A percentile compares a stretch with the other conserved stretches of the same genome.
Conservation (phyloP, 2,329 filamentous ascomycete species). For the Pestalotiopsis sp. region DNA sequence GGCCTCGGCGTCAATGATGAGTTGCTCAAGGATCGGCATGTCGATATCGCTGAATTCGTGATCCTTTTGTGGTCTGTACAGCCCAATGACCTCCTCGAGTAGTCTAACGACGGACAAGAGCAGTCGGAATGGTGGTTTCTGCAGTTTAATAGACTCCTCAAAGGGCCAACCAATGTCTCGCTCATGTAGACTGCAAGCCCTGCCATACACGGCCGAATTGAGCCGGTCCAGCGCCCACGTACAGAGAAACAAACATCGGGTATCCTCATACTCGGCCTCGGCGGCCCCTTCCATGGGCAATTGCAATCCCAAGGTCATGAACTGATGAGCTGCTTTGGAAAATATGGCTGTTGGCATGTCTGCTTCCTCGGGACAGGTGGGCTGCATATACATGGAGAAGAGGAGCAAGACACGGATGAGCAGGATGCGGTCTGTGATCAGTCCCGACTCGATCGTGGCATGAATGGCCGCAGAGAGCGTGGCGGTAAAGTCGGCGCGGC, state of each 20-base stretch:
- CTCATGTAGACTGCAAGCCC: conserved; percentile 63
- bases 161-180: conserved; percentile 60
- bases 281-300: conserved; percentile 38
- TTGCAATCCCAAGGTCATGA: conserved; percentile 60
- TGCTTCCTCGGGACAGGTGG: conserved; percentile 54
- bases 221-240: conserved; percentile 65
- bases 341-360: conserved; percentile 58
- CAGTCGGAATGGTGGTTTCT: conserved; percentile 58
- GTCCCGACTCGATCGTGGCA: conserved; percentile 53
- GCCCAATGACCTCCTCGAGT: conserved; percentile 60
- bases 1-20: conserved; percentile 58
- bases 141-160: conserved; percentile 51
- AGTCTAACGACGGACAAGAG: conserved; percentile 57
- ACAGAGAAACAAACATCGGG: conserved; percentile 53
- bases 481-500: conserved; percentile 51
- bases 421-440: conserved; percentile 57
- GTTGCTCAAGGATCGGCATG: conserved; percentile 58
- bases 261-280: conserved; percentile 42
- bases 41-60: conserved; percentile 54
- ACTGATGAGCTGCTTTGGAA: conserved; percentile 58
- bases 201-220: conserved; percentile 61
- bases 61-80: conserved; percentile 60
- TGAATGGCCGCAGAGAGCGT: conserved; percentile 51
- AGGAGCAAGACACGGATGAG: conserved; percentile 58
- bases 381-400: conserved; percentile 63